These are phyloP conservation scores for Aureobasidium lini DNA, from an alignment of 2,329 filamentous ascomycete genomes.

Conservation along the genomic window DNA sequence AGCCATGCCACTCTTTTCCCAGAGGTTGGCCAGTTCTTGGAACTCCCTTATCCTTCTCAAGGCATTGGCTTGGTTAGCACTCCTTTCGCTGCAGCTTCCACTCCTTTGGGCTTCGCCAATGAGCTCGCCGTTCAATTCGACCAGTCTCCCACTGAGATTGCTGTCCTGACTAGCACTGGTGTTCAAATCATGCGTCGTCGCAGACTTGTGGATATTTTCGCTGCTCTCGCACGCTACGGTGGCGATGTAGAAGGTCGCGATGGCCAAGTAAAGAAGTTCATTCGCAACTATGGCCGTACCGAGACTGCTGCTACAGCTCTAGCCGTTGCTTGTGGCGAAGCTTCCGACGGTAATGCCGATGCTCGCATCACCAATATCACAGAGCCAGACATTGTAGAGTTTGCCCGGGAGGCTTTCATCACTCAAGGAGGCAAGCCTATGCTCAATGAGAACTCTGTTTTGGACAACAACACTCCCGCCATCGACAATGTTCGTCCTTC, in stretches of 20 bases:
- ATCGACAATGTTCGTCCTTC: constrained; percentile 82
- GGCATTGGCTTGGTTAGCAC: constrained; percentile 70
- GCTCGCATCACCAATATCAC: constrained; percentile 62
- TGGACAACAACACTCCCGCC: constrained; percentile 53
- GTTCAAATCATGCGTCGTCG: constrained; percentile 79
- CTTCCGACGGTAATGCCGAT: constrained; percentile 67
- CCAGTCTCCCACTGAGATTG: constrained; percentile 70
- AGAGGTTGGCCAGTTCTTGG: constrained; percentile 75
- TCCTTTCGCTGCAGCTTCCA: constrained; percentile 60
- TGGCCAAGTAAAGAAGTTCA: constrained; percentile 73
- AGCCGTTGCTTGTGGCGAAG: constrained; percentile 91
- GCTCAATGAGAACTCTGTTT: constrained; percentile 66
- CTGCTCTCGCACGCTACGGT: constrained; percentile 65
- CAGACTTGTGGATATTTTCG: constrained; percentile 86
- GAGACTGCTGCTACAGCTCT: constrained; percentile 87
- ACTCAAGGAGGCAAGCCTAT: constrained; percentile 85
- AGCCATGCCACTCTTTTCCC: constrained; percentile 49
- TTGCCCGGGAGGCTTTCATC: constrained; percentile 80
- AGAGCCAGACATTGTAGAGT: constrained; percentile 79
- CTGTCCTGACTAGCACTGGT: constrained; percentile 83
- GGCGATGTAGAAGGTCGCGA: constrained; percentile 75
- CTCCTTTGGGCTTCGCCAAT: constrained; percentile 79
- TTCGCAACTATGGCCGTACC: constrained; percentile 74
- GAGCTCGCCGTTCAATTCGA: constrained; percentile 97
- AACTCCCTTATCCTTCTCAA: constrained; percentile 65